These are phyloP conservation scores for Kodamaea kakaduensis DNA, from an alignment of 805 yeast genomes.

Conservation along the genomic window DNA sequence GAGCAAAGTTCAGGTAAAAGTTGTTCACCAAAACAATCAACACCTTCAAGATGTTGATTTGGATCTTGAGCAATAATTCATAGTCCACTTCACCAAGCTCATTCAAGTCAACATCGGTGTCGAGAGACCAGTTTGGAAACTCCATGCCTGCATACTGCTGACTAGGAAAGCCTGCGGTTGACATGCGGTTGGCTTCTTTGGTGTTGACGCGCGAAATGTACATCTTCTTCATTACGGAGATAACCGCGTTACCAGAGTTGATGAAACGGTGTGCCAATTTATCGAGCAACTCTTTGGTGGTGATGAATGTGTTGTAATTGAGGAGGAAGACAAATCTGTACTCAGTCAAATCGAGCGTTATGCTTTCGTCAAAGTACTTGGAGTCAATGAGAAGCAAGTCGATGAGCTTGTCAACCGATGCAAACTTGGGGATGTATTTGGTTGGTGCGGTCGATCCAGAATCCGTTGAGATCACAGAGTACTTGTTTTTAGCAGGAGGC, in stretches of 20 bases:
- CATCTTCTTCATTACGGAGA: constrained; percentile 38
- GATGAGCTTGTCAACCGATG: constrained; percentile 68
- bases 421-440: constrained; percentile 39
- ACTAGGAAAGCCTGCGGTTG: constrained; percentile 7
- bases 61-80: constrained; percentile 69
- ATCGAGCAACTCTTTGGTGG: constrained; percentile 37
- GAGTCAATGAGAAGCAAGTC: constrained; percentile 75
- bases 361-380: constrained; percentile 47
- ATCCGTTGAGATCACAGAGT: constrained; percentile 18
- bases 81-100: constrained; percentile 56
- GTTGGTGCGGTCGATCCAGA: constrained; percentile 7
- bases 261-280: constrained; percentile 39
- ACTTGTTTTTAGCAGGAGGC: constrained; percentile 16
- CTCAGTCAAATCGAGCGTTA: constrained; percentile 36
- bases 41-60: constrained; percentile 77
- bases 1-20: constrained; percentile 72
- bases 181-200: constrained; percentile 8
- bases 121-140: constrained; percentile 61
- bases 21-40: constrained; percentile 64
- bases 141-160: constrained; percentile 12
- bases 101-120: constrained; percentile 33
- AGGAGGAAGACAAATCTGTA: constrained; percentile 40
- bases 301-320: constrained; percentile 37
- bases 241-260: constrained; percentile 42
- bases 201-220: constrained; percentile 15